These are phyloP conservation scores for Wickerhamomyces canadensis DNA, from an alignment of 805 yeast species.

Conservation along the genomic window DNA sequence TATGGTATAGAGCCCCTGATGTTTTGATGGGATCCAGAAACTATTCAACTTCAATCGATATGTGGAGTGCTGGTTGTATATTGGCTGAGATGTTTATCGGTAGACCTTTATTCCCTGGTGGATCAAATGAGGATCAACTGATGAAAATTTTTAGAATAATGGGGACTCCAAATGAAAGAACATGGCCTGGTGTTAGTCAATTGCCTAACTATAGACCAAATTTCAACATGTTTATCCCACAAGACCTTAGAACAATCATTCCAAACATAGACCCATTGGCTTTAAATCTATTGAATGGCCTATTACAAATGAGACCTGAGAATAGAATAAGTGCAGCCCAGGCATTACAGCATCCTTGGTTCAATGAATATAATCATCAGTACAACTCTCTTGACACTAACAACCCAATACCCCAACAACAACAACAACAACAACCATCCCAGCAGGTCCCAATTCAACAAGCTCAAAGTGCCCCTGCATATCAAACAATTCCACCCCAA, in stretches of 20 bases:
- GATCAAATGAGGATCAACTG: slow-evolving; percentile 93
- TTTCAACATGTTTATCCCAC: slow-evolving; percentile 83
- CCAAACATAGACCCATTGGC: slow-evolving; percentile 82
- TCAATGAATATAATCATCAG: slow-evolving; percentile 55
- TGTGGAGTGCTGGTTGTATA: slow-evolving; percentile 98
- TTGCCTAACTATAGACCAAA: slow-evolving; percentile 82
- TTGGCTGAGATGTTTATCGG: slow-evolving; percentile 99
- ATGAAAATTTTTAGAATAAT: slow-evolving; percentile 84
- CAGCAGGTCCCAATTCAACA: slow-evolving; percentile 5
- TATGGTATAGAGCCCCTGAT: slow-evolving; percentile 98
- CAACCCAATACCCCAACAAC: slow-evolving; percentile 4
- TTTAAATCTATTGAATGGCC: slow-evolving; percentile 67
- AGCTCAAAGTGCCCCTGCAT: not conserved
- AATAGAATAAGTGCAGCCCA: slow-evolving; percentile 89
- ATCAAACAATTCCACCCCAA: slow-evolving; percentile 7
- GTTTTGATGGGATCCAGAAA: slow-evolving; percentile 92
- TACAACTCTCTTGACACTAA: slow-evolving; percentile 1
- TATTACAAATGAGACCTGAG: slow-evolving; percentile 91
- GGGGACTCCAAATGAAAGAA: slow-evolving; percentile 94
- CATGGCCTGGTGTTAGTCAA: slow-evolving; percentile 96
- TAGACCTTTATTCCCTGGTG: slow-evolving; percentile 92
- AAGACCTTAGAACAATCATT: slow-evolving; percentile 72
- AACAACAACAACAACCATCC: slow-evolving; percentile 2
- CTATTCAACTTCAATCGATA: slow-evolving; percentile 93
- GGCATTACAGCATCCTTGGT: slow-evolving; percentile 90